A percentile compares a stretch with the other conserved stretches of the same genome.
Conservation (phyloP, 1,284 basidiomycete genomes). For the Cerrena zonata region DNA sequence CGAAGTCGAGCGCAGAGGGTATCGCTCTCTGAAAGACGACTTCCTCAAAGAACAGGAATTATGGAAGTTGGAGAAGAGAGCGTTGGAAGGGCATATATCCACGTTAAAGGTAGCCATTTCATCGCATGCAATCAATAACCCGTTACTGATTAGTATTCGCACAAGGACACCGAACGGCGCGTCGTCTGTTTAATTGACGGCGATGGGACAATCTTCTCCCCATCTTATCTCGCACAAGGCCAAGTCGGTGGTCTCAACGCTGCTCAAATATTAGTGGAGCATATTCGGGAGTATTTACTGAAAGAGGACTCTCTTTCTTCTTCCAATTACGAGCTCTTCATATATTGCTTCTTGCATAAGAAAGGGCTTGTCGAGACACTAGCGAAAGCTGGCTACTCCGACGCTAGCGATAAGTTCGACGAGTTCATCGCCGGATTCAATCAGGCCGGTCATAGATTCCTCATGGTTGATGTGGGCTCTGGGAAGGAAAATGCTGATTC, state of each 20-base stretch:
- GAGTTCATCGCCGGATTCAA: conserved; percentile 64
- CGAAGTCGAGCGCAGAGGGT: conserved; percentile 5
- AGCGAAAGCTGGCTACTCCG: conserved; percentile 33
- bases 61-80: conserved; percentile 1
- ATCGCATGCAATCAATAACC: not conserved
- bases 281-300: conserved; percentile 39
- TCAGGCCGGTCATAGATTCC: conserved; percentile 57
- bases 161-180: conserved; percentile 35
- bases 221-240: conserved; percentile 49
- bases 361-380: conserved; percentile 51
- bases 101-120: conserved; percentile 2
- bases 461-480: conserved; percentile 65
- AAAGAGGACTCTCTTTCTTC: conserved; percentile 26
- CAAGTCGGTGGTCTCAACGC: conserved; percentile 52
- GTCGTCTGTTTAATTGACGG: conserved; percentile 58
- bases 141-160: not conserved
- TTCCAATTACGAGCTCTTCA: conserved; percentile 44
- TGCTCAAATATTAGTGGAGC: conserved; percentile 43
- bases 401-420: conserved; percentile 44
- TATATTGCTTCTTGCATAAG: conserved; percentile 62
- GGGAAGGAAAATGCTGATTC: conserved; percentile 68
- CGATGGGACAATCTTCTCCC: conserved; percentile 57
- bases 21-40: conserved; percentile 4
- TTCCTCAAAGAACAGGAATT: not conserved
- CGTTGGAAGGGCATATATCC: not conserved